Evolutionary conservation across 140 eudicot genomes (phyloP).

Genomic region (Bidens hawaiensis): DNA sequence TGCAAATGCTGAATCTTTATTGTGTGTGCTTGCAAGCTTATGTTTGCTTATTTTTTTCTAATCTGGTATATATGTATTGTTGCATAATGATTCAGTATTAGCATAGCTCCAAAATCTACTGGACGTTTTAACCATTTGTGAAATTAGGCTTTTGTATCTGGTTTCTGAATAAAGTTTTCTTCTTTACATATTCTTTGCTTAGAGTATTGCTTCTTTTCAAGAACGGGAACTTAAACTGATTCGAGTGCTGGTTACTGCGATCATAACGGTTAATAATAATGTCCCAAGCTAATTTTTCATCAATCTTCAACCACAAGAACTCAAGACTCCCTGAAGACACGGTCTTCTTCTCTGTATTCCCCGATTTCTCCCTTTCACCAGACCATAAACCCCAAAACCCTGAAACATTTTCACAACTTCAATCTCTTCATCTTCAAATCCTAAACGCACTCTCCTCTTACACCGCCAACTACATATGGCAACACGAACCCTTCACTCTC

Average conservation of each 20-base stretch:
- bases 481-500: conserved; percentile 77
- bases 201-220: conserved; percentile 1
- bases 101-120: no score
- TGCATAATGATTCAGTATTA: no score
- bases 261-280: conserved; percentile 11
- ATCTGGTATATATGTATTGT: no score
- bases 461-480: conserved; percentile 72
- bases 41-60: no score
- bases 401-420: conserved; percentile 37
- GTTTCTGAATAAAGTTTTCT: background rate
- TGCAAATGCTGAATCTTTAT: no score
- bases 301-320: conserved; percentile 44
- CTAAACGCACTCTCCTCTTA: conserved; percentile 43
- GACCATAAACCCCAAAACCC: conserved; percentile 18
- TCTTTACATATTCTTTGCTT: background rate
- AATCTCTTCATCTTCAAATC: conserved; percentile 77
- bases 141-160: no score
- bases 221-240: background rate
- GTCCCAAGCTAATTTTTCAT: conserved; percentile 39
- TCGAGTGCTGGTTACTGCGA: conserved; percentile 9
- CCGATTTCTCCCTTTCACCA: conserved; percentile 47
- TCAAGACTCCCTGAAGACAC: conserved; percentile 65
- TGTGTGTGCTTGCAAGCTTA: no score
- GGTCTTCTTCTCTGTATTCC: conserved; percentile 64
- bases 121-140: no score